phyloP scores from a whole-genome alignment of 2,329 filamentous ascomycete genomes.

The Scleromitrula shiraiana region DNA sequence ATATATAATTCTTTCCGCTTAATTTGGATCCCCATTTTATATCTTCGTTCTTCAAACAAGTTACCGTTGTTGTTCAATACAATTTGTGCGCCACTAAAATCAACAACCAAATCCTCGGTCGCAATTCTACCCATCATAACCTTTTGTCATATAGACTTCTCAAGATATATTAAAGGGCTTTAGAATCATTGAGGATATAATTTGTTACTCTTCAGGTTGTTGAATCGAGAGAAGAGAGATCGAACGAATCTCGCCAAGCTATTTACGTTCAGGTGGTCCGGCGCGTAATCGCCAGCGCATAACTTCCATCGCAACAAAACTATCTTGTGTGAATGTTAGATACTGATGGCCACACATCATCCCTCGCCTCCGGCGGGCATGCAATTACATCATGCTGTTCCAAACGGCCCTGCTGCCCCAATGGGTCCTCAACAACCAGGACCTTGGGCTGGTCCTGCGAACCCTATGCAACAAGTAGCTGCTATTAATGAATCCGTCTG shows the following conservation, averaged over 20 bases:
- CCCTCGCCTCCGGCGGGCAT: constrained; percentile 49
- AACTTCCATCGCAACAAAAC: not conserved
- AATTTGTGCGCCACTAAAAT: not conserved
- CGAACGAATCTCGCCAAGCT: not conserved
- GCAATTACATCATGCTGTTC: constrained; percentile 29
- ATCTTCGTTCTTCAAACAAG: not conserved
- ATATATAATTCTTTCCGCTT: not conserved
- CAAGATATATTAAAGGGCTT: not conserved
- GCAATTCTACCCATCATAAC: not conserved
- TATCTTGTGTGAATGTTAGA: constrained; percentile 4
- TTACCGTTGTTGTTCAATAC: not conserved
- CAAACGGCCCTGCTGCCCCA: constrained; percentile 23
- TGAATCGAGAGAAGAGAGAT: not conserved
- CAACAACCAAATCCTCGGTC: not conserved
- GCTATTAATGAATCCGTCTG: constrained; percentile 81
- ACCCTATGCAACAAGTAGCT: constrained; percentile 59
- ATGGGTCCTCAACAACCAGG: constrained; percentile 23
- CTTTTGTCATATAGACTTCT: not conserved
- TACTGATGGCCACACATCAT: constrained; percentile 28
- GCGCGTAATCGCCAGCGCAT: constrained; percentile 10
- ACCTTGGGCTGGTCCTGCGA: constrained; percentile 32
- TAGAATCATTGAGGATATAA: not conserved
- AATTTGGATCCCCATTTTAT: not conserved
- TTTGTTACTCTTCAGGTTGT: not conserved
- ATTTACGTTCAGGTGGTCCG: constrained; percentile 1